These are phyloP conservation scores for Nyctanthes arbortristis DNA, from an alignment of 257 asterid species.

Conservation along the genomic window DNA sequence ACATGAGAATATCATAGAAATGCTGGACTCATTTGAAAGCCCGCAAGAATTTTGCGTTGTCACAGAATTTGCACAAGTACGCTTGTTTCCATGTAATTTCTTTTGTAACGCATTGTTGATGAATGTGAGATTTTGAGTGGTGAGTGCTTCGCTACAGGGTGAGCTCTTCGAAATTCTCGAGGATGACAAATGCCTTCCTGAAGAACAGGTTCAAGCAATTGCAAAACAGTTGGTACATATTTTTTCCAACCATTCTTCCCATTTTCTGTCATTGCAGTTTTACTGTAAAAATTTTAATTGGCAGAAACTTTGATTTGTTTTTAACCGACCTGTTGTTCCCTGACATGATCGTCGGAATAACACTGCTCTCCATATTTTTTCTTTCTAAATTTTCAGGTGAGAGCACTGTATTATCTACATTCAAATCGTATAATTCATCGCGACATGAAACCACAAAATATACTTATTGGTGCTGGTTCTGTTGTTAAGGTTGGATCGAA, in stretches of 20 bases:
- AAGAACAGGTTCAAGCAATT: constrained; percentile 98
- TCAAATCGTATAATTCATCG: constrained; percentile 98
- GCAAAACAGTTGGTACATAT: constrained; percentile 87
- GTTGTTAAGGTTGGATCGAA: constrained; percentile 62
- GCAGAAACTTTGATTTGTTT: neutral
- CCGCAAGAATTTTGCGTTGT: constrained; percentile 98
- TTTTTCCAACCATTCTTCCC: constrained; percentile 16
- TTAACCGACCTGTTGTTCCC: constrained; percentile 4
- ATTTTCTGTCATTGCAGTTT: constrained; percentile 7
- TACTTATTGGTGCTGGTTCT: constrained; percentile 95
- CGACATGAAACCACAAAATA: constrained; percentile 98
- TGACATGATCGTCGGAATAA: constrained; percentile 1
- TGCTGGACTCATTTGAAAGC: constrained; percentile 96
- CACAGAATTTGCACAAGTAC: constrained; percentile 83
- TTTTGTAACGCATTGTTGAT: neutral
- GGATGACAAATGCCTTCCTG: constrained; percentile 98
- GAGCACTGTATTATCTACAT: constrained; percentile 91
- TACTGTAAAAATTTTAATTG: neutral
- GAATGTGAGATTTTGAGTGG: constrained; percentile 17
- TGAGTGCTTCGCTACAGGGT: constrained; percentile 56
- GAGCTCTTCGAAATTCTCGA: constrained; percentile 97
- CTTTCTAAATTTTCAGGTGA: constrained; percentile 55
- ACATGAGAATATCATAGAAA: constrained; percentile 91
- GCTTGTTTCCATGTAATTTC: constrained; percentile 17
- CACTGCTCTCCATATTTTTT: constrained; percentile 9